These are phyloP conservation scores for Danielia oregonensis DNA, from an alignment of 805 yeast species.

Conservation along the genomic window DNA sequence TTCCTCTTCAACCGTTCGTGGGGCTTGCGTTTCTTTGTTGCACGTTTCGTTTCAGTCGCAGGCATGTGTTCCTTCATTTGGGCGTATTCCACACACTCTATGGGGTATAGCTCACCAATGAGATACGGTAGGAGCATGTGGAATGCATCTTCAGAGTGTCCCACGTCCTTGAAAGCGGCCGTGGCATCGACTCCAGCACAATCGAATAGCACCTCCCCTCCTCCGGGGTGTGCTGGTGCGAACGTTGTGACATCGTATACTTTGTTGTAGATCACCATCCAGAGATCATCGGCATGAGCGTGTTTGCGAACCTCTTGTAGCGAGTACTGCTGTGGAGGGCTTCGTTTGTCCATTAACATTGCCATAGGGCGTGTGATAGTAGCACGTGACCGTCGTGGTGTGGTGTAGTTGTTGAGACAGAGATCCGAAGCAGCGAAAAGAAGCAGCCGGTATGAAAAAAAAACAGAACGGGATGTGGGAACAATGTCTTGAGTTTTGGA, in stretches of 20 bases:
- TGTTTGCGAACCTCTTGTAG: conserved; percentile 70
- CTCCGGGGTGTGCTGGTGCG: conserved; percentile 75
- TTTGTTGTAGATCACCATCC: conserved; percentile 80
- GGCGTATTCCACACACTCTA: conserved; percentile 2
- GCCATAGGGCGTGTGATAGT: no score
- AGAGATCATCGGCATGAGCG: conserved; percentile 69
- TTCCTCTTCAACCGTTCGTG: neutral
- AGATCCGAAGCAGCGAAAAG: no score
- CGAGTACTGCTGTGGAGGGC: no score
- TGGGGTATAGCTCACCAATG: conserved; percentile 8
- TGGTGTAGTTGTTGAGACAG: neutral
- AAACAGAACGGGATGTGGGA: no score
- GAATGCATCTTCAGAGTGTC: conserved; percentile 16
- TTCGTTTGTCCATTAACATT: no score
- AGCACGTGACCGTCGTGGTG: no score
- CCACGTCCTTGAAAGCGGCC: conserved; percentile 51
- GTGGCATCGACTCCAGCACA: conserved; percentile 80
- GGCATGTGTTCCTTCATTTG: neutral
- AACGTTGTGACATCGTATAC: conserved; percentile 76
- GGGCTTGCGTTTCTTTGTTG: neutral
- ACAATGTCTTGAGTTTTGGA: no score
- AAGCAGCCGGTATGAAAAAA: no score
- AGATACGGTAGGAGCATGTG: conserved; percentile 15
- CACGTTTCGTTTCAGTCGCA: no score
- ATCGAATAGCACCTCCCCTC: conserved; percentile 66